phyloP scores from a whole-genome alignment of 2,329 filamentous ascomycete genomes.

The Botryotinia globosa region DNA sequence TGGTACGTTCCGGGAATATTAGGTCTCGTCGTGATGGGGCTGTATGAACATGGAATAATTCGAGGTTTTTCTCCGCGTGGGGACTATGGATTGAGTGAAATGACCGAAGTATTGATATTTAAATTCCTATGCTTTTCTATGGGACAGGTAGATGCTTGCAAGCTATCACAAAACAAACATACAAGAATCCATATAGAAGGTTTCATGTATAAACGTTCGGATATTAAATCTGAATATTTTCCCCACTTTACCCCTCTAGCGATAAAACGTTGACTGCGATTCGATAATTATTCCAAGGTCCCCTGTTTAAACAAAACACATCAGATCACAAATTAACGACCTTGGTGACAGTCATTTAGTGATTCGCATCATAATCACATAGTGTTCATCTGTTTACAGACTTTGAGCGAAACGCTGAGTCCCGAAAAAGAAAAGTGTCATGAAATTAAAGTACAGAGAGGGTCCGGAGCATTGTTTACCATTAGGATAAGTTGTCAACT shows the following conservation, averaged over 20 bases:
- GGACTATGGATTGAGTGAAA: not conserved
- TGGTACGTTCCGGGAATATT: not conserved
- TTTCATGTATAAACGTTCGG: conserved; percentile 14
- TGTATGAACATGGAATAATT: not conserved
- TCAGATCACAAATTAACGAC: conserved; percentile 11
- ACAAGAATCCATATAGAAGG: not conserved
- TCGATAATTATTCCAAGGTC: not conserved
- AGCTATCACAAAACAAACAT: not conserved
- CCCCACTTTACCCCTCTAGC: conserved; percentile 11
- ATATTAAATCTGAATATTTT: not conserved
- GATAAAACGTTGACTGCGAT: not conserved
- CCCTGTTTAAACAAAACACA: conserved; percentile 7
- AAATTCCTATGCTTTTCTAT: not conserved
- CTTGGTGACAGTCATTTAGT: not conserved
- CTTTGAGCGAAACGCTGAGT: conserved; percentile 13
- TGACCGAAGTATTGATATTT: not conserved
- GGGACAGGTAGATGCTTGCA: not conserved
- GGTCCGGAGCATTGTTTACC: not conserved
- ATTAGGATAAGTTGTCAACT: not conserved
- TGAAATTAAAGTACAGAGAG: conserved; percentile 11
- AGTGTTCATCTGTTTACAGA: not conserved
- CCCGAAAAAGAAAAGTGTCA: not conserved
- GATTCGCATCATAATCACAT: conserved; percentile 2
- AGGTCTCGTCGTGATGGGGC: not conserved
- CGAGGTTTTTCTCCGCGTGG: not conserved